Conservation (phyloP, 2,329 filamentous ascomycete species). For the Stagonosporopsis rhizophila region DNA sequence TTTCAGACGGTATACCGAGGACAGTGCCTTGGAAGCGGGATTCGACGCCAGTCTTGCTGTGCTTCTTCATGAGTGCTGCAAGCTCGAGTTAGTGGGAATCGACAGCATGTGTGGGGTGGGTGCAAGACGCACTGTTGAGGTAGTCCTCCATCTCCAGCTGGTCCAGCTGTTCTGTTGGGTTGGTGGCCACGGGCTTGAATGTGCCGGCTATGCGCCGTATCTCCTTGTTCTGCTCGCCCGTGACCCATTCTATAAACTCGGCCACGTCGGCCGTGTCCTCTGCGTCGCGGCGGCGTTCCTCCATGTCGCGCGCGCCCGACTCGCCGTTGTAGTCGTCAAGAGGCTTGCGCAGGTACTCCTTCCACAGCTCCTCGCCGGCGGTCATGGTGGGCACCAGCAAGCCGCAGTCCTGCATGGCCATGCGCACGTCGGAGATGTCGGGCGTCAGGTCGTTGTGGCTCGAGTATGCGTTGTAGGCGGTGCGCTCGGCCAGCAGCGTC, state of each 20-base stretch:
- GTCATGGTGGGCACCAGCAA: slow-evolving; percentile 73
- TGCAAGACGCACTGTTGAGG: slow-evolving; percentile 47
- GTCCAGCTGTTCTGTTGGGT: slow-evolving; percentile 57
- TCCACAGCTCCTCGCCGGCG: slow-evolving; percentile 72
- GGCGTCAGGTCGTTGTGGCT: slow-evolving; percentile 71
- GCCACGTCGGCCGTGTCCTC: slow-evolving; percentile 82
- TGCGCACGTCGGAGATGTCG: slow-evolving; percentile 78
- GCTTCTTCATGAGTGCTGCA: slow-evolving; percentile 84
- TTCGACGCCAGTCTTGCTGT: slow-evolving; percentile 87
- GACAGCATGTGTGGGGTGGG: neutral
- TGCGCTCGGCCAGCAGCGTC: slow-evolving; percentile 73
- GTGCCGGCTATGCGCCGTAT: slow-evolving; percentile 81
- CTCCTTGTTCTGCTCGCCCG: slow-evolving; percentile 75
- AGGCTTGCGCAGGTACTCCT: slow-evolving; percentile 57
- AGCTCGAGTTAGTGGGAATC: slow-evolving; percentile 21
- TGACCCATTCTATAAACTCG: slow-evolving; percentile 80
- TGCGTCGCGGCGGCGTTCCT: slow-evolving; percentile 58
- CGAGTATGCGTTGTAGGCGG: slow-evolving; percentile 73
- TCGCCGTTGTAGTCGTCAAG: slow-evolving; percentile 52
- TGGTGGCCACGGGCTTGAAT: slow-evolving; percentile 49
- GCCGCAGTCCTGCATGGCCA: slow-evolving; percentile 83
- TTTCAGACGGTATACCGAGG: slow-evolving; percentile 75
- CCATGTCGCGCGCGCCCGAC: slow-evolving; percentile 50
- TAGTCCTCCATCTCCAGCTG: slow-evolving; percentile 56
- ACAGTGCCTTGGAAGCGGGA: slow-evolving; percentile 85